phyloP scores from a whole-genome alignment of 371 early-diverging fungal species.

The Sporodiniella umbellata region DNA sequence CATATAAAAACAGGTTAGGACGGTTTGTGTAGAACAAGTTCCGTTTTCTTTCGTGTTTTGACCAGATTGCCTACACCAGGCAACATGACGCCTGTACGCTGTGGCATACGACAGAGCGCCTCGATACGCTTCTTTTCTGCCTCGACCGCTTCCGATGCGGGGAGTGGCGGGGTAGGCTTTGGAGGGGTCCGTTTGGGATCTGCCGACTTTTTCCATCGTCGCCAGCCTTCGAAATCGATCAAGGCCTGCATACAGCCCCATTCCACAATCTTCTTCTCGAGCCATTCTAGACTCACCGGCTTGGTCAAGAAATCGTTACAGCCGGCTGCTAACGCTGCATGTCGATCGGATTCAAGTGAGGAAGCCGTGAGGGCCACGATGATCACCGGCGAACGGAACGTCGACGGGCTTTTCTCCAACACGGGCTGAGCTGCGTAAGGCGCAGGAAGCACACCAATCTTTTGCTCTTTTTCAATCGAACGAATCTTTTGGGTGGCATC shows the following conservation, averaged over 20 bases:
- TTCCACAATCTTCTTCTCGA: constrained; percentile 83
- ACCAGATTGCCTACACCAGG: constrained; percentile 15
- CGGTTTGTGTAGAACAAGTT: no score
- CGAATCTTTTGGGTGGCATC: constrained; percentile 78
- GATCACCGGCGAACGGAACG: constrained; percentile 73
- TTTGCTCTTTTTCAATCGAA: constrained; percentile 58
- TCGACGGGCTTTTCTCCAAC: neutral
- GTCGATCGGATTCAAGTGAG: constrained; percentile 72
- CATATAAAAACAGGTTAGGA: no score
- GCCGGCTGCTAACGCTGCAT: constrained; percentile 79
- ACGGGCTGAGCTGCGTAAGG: no score
- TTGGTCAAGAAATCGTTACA: constrained; percentile 91
- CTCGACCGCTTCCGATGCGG: constrained; percentile 1
- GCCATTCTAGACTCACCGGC: constrained; percentile 80
- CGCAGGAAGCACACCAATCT: constrained; percentile 56
- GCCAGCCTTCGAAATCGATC: constrained; percentile 84
- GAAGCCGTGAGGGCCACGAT: constrained; percentile 89
- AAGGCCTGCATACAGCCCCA: constrained; percentile 94
- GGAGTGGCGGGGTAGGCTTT: no score
- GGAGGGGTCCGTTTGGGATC: no score
- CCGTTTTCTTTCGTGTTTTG: constrained; percentile 7
- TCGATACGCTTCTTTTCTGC: constrained; percentile 13
- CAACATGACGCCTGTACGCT: constrained; percentile 11
- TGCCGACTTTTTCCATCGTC: constrained; percentile 66
- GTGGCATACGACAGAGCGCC: neutral